phyloP scores from a whole-genome alignment of 352 stramenopile species.

The Blastocystis hominis region DNA sequence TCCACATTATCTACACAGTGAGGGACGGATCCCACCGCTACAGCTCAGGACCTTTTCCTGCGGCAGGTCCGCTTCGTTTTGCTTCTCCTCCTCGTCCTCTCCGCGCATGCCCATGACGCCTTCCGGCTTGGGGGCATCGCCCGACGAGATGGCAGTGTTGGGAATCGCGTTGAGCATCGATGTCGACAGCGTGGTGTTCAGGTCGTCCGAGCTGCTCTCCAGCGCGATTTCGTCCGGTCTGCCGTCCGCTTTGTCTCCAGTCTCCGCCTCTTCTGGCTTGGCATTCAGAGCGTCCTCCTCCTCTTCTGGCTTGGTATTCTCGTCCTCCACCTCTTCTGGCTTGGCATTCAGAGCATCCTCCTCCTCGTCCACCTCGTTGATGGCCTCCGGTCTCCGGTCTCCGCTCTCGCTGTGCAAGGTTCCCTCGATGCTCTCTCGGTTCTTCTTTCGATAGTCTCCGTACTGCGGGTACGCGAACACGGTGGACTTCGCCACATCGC shows the following conservation, averaged over 20 bases:
- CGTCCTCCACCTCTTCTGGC: background rate
- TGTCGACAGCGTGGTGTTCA: too few relatives aligned
- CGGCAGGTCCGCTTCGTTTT: background rate
- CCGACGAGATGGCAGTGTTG: too few relatives aligned
- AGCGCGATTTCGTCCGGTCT: background rate
- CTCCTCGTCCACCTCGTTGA: background rate
- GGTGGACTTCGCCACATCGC: background rate
- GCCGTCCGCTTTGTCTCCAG: background rate
- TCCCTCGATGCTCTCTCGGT: background rate
- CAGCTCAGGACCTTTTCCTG: background rate
- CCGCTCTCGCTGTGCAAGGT: too few relatives aligned
- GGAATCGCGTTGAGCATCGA: too few relatives aligned
- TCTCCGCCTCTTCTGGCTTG: background rate
- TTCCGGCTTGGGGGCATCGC: too few relatives aligned
- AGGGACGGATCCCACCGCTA: background rate
- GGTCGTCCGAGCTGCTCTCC: too few relatives aligned
- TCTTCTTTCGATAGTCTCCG: background rate
- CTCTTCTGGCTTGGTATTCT: background rate
- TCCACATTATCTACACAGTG: slow-evolving; percentile 37
- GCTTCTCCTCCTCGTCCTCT: background rate
- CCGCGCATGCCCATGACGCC: background rate
- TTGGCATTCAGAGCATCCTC: background rate
- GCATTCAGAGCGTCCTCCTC: background rate
- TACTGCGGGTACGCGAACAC: slow-evolving; percentile 39
- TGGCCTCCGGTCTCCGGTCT: too few relatives aligned